Percentiles rank a stretch among this genome's conserved stretches.
Evolutionary conservation across 192 early-diverging fungal species (phyloP).

Genomic region (Backusella circina): DNA sequence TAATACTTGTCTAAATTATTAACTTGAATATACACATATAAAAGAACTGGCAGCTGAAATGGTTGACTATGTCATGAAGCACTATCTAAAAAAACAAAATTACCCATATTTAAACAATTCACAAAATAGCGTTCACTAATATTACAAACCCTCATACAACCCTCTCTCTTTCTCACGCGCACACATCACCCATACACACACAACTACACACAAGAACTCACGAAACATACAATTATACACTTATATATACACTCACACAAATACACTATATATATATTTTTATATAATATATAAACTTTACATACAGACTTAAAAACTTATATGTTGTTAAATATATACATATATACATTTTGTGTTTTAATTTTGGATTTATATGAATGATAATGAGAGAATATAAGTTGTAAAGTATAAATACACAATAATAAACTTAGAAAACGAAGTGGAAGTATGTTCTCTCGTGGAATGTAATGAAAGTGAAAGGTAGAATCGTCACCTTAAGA

Average conservation of each 20-base stretch:
- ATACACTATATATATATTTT: not conserved
- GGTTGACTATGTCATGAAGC: conserved; percentile 1
- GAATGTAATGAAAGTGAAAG: not conserved
- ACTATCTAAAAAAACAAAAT: conserved; percentile 10
- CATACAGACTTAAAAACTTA: not conserved
- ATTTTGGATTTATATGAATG: too few species aligned
- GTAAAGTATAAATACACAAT: too few species aligned
- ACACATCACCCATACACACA: not conserved
- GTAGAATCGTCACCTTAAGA: not conserved
- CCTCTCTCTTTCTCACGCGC: too few species aligned
- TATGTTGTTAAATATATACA: too few species aligned
- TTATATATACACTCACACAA: not conserved
- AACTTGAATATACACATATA: not conserved
- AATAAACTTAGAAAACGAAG: too few species aligned
- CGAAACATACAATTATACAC: not conserved
- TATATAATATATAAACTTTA: not conserved
- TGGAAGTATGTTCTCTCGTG: not conserved
- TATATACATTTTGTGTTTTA: too few species aligned
- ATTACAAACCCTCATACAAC: not conserved
- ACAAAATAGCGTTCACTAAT: not conserved
- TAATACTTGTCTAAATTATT: not conserved
- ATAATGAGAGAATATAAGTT: too few species aligned
- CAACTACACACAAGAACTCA: not conserved
- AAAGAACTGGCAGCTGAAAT: conserved; percentile 18
- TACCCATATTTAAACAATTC: not conserved